Conservation (phyloP, 148 eudicot genomes). For the Heliosperma pusillum region DNA sequence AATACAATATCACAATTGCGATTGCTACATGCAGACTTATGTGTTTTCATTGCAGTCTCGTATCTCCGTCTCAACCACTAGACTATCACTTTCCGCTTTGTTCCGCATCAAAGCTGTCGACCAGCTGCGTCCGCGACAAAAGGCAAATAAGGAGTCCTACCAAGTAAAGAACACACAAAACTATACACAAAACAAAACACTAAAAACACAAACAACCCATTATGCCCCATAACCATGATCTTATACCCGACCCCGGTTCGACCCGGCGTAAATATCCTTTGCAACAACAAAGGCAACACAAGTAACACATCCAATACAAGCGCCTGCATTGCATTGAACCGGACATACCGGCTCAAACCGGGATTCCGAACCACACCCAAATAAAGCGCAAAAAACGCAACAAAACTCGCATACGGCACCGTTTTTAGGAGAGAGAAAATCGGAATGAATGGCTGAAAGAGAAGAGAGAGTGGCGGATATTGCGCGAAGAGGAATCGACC, state of each 20-base stretch:
- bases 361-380: slow-evolving; percentile 68
- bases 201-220: slow-evolving; percentile 52
- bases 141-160: slow-evolving; percentile 87
- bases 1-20: too few species aligned
- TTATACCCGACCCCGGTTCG: slow-evolving; percentile 54
- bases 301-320: slow-evolving; percentile 72
- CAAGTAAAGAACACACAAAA: slow-evolving; percentile 46
- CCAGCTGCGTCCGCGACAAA: slow-evolving; percentile 90
- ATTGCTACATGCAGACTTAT: too few species aligned
- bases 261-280: slow-evolving; percentile 59
- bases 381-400: slow-evolving; percentile 67
- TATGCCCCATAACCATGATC: slow-evolving; percentile 53
- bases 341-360: slow-evolving; percentile 44
- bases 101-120: slow-evolving; percentile 49
- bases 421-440: slow-evolving; percentile 55
- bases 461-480: slow-evolving; percentile 47
- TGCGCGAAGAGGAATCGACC: slow-evolving; percentile 67
- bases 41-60: too few species aligned
- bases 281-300: slow-evolving; percentile 56
- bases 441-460: slow-evolving; percentile 63
- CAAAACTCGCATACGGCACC: slow-evolving; percentile 65
- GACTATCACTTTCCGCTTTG: neutral
- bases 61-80: neutral
- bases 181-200: slow-evolving; percentile 65
- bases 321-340: slow-evolving; percentile 87